Base-by-base conservation (phyloP, 164 flowering plant genomes). In the Vitis labrusca region DNA sequence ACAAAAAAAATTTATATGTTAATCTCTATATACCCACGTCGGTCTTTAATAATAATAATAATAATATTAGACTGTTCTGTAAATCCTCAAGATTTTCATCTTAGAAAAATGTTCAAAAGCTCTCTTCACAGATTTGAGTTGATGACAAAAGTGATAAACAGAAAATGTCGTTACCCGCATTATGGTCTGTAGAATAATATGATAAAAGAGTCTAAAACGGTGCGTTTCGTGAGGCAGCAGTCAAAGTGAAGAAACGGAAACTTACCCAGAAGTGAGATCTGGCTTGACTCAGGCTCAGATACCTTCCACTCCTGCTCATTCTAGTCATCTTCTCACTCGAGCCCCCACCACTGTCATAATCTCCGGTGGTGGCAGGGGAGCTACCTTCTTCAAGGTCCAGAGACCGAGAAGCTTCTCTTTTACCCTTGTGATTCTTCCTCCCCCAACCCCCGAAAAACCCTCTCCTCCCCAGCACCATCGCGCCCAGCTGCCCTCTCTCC, bases 241-340 rank as follows among this genome's bases (percentile, higher is more conserved):
- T 9, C 9, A 37, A 50, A 19, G 11, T 0, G 57, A 32, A 13
- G 27, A 12, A 50, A 48, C 8, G 13, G 64, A 60, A 72, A 54
- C 74, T 71, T 73, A 84, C 86, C 85, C 83, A 86, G 70, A 84
- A 79, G 32, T 65, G 78, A 73, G 85, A 49, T 69, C 37, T 75
- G 58, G 80, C 54, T 32, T 68, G 63, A 13, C 75, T 59, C 9
- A 73, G 27, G 16, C 55, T 61, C 64, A 79, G 53, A 63, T 66
- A 74, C 69, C 83, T 82, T 13, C 81, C 78, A 56, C 67, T 61
- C 59, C 83, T 77, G 32, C 54, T 75, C 50, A 75, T 64, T 27
- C 29, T 80, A 13, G 68, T 59, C 59, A 68, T 60, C 73, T 71
- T 69, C 54, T 64, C 80, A 69, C 49, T 64, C 44, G 44, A 3